Conservation (phyloP, 2,329 filamentous ascomycete genomes). For the Cadophora gregata region DNA sequence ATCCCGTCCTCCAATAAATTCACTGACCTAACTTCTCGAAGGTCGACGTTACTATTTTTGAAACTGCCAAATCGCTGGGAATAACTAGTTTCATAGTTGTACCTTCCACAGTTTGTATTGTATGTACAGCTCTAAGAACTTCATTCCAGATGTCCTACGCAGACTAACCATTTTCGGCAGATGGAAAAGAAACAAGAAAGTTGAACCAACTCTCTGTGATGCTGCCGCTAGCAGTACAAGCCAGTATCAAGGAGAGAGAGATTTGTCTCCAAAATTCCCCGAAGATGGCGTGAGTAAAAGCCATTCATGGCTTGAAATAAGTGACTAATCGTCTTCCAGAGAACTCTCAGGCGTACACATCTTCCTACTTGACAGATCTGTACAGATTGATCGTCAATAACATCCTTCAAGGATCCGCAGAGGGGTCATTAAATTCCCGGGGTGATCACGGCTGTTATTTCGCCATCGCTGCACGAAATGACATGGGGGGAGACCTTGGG, state of each 20-base stretch:
- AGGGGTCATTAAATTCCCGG: conserved; percentile 34
- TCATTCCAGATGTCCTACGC: not conserved
- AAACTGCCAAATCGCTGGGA: conserved; percentile 33
- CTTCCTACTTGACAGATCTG: conserved; percentile 37
- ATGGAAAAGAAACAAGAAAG: conserved; percentile 36
- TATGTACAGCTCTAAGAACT: conserved; percentile 18
- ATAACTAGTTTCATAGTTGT: conserved; percentile 37
- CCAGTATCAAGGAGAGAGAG: conserved; percentile 28
- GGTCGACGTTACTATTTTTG: conserved; percentile 34
- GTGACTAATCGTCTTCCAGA: conserved; percentile 30
- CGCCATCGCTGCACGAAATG: conserved; percentile 35
- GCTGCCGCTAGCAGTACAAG: conserved; percentile 29
- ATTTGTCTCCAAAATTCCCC: conserved; percentile 31
- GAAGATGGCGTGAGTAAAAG: conserved; percentile 28
- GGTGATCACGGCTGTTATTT: conserved; percentile 38
- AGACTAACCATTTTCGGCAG: conserved; percentile 31
- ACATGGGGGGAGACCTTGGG: conserved; percentile 34
- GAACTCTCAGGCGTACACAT: conserved; percentile 36
- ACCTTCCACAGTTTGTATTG: conserved; percentile 33
- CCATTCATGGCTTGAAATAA: too few relatives aligned
- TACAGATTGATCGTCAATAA: conserved; percentile 36
- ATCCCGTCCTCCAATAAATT: too few relatives aligned
- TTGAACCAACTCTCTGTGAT: conserved; percentile 37
- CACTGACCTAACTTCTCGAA: conserved; percentile 30
- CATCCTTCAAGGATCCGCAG: conserved; percentile 31